phyloP scores from a whole-genome alignment of 2,329 filamentous ascomycete genomes.

The Pyrenochaeta sp. region DNA sequence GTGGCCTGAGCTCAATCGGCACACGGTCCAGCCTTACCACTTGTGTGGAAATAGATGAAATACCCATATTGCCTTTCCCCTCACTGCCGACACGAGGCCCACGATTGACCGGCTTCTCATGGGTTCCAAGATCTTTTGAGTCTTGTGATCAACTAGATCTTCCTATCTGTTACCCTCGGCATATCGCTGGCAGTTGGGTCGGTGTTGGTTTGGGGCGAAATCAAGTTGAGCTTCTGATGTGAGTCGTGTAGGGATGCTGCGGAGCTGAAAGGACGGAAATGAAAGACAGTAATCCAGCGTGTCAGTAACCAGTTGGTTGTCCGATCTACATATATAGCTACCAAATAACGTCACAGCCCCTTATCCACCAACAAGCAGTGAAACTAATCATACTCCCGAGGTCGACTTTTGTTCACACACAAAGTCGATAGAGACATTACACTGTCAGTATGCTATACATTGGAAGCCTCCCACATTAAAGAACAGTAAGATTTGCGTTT shows the following conservation, averaged over 20 bases:
- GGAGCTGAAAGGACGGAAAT: neutral
- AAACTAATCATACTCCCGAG: neutral
- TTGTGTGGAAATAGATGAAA: constrained; percentile 10
- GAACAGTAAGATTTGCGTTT: neutral
- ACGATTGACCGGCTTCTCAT: constrained; percentile 1
- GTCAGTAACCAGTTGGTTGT: neutral
- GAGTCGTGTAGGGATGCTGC: neutral
- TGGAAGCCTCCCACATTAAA: neutral
- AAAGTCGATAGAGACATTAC: neutral
- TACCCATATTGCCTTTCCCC: constrained; percentile 11
- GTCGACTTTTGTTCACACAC: neutral
- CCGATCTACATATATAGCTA: neutral
- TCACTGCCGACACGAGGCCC: neutral
- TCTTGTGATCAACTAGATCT: neutral
- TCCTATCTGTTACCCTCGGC: neutral
- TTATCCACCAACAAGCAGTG: neutral
- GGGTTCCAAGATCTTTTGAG: neutral
- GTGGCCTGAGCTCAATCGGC: constrained; percentile 4
- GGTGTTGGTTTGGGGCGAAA: neutral
- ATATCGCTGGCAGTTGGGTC: neutral
- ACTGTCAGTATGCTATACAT: constrained; percentile 7
- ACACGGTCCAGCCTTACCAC: constrained; percentile 1
- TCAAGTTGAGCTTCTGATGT: neutral
- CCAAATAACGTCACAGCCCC: neutral
- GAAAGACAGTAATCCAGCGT: neutral